Conservation (phyloP, 1,284 basidiomycete species). For the Fomitopsis schrenkii region DNA sequence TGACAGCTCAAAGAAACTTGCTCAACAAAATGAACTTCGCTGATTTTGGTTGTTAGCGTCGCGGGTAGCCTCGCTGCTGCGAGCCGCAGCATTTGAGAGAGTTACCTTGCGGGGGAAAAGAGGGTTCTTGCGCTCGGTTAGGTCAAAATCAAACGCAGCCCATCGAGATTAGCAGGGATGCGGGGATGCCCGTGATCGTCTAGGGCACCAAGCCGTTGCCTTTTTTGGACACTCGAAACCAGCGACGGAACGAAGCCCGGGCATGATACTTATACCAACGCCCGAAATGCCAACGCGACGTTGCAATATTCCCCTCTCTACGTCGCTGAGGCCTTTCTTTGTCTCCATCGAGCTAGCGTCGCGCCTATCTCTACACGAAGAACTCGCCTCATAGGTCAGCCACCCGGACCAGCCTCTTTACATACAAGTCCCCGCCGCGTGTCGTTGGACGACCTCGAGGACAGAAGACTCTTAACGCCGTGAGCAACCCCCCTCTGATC, state of each 20-base stretch:
- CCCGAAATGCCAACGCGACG: background rate
- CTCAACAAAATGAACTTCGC: background rate
- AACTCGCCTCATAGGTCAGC: background rate
- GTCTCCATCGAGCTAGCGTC: background rate
- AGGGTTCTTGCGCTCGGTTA: background rate
- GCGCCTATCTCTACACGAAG: background rate
- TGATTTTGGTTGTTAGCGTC: background rate
- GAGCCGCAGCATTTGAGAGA: background rate
- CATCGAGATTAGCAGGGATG: background rate
- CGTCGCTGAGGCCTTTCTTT: background rate
- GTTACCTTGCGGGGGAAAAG: background rate
- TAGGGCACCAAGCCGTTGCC: background rate
- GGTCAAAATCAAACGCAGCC: background rate
- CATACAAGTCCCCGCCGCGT: background rate
- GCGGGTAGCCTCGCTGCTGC: background rate
- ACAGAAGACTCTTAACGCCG: background rate
- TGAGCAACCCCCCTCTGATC: background rate
- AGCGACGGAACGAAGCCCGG: background rate
- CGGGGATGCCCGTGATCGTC: constrained; percentile 1
- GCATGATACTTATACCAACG: background rate
- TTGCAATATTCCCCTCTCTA: background rate
- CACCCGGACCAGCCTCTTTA: constrained; percentile 1
- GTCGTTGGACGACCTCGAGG: background rate
- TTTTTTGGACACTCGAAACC: constrained; percentile 1
- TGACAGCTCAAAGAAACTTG: too few relatives aligned